phyloP scores from a whole-genome alignment of 192 early-diverging fungal species.

The Linnemannia zychae region DNA sequence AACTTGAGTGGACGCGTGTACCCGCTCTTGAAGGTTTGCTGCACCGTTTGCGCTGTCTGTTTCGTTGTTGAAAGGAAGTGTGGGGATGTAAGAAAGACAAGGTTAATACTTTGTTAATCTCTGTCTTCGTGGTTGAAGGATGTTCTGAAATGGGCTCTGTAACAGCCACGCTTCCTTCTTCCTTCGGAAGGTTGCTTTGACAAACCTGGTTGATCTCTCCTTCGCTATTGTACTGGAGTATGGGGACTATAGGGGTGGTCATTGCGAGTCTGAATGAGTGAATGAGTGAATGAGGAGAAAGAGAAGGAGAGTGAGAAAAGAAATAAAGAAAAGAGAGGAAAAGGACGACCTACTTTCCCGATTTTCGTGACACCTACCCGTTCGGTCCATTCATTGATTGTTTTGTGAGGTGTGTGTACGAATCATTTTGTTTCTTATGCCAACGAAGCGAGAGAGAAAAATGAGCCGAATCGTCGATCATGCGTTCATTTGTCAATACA shows the following conservation, averaged over 20 bases:
- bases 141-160: background rate
- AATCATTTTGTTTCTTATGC: no score
- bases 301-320: background rate
- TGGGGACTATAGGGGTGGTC: background rate
- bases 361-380: no score
- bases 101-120: background rate
- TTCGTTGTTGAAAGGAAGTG: background rate
- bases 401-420: no score
- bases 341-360: no score
- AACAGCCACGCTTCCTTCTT: no score
- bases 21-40: slow-evolving; percentile 40
- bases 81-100: background rate
- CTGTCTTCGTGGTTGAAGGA: background rate
- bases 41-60: slow-evolving; percentile 30
- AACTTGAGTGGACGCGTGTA: slow-evolving; percentile 57
- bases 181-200: background rate
- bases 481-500: no score
- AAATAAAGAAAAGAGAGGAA: no score
- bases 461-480: no score
- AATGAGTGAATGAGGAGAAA: no score
- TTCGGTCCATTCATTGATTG: no score
- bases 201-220: background rate
- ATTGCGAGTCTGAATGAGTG: background rate
- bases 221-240: slow-evolving; percentile 1
- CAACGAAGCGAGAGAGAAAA: no score